A percentile compares a stretch with the other conserved stretches of the same genome.
Evolutionary conservation across 129 eudicot genomes (phyloP).

Genomic region (Chrysanthemum seticuspe): DNA sequence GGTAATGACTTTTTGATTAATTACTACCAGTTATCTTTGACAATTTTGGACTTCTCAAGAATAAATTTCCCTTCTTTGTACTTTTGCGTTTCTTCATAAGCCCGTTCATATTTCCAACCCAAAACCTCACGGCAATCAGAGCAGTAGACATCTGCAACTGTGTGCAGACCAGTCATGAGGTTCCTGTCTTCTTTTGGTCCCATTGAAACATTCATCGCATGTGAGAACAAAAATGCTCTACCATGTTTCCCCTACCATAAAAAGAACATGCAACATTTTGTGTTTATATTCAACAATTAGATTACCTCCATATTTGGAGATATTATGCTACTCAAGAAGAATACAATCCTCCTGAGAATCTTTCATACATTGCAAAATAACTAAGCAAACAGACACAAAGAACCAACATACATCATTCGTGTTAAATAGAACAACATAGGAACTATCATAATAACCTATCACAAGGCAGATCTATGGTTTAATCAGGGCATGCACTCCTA

Average conservation of each 20-base stretch:
- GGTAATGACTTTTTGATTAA: constrained; percentile 4
- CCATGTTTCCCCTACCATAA: constrained; percentile 63
- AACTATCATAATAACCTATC: too few relatives aligned
- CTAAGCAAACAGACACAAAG: neutral
- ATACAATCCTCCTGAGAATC: constrained; percentile 8
- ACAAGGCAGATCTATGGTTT: too few relatives aligned
- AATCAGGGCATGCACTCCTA: too few relatives aligned
- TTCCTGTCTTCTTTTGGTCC: constrained; percentile 77
- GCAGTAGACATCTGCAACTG: constrained; percentile 79
- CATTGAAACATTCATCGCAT: constrained; percentile 62
- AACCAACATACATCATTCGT: neutral
- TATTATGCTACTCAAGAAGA: neutral
- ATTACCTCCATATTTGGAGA: constrained; percentile 1
- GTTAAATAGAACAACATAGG: too few relatives aligned
- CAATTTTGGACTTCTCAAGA: constrained; percentile 83
- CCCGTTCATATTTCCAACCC: constrained; percentile 92
- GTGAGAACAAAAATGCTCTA: constrained; percentile 81
- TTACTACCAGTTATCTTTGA: constrained; percentile 75
- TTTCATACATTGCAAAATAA: constrained; percentile 12
- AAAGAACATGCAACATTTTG: constrained; percentile 3
- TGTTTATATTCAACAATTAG: neutral
- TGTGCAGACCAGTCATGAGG: constrained; percentile 90
- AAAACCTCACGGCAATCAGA: constrained; percentile 71
- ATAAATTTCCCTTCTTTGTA: constrained; percentile 93
- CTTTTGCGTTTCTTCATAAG: constrained; percentile 68